phyloP scores from a whole-genome alignment of 768 basidiomycete genomes.

The Lactarius indigo region DNA sequence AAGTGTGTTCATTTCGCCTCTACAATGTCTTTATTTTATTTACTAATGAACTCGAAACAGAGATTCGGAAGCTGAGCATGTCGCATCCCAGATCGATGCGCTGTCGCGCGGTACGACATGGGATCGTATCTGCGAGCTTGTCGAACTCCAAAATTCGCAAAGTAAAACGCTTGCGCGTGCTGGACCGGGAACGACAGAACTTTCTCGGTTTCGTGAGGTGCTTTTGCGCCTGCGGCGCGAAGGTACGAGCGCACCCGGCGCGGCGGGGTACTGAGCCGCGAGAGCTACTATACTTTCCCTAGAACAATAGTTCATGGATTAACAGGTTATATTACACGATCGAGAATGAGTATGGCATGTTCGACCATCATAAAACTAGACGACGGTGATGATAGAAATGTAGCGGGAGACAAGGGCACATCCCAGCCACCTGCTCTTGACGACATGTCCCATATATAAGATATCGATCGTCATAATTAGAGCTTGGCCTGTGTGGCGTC shows the following conservation, averaged over 20 bases:
- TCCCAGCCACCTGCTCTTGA: neutral
- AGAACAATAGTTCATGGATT: slow-evolving; percentile 3
- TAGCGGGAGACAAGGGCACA: neutral
- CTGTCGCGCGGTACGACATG: slow-evolving; percentile 91
- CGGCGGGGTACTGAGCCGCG: slow-evolving; percentile 70
- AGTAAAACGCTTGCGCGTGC: slow-evolving; percentile 92
- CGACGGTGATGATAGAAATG: neutral
- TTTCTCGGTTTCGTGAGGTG: slow-evolving; percentile 89
- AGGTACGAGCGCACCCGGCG: slow-evolving; percentile 88
- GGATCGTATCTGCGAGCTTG: slow-evolving; percentile 83
- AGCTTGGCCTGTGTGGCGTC: slow-evolving; percentile 17
- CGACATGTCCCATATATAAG: neutral
- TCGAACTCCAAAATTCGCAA: slow-evolving; percentile 94
- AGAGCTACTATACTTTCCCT: neutral
- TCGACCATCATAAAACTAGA: neutral
- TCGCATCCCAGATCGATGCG: slow-evolving; percentile 65
- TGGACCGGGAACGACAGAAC: slow-evolving; percentile 84
- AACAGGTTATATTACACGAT: neutral
- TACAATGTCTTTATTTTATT: neutral
- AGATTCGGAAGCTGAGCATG: slow-evolving; percentile 81
- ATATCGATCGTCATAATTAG: neutral
- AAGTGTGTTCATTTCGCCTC: slow-evolving; percentile 60
- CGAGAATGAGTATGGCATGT: neutral
- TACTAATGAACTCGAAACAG: slow-evolving; percentile 39
- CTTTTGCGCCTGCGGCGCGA: slow-evolving; percentile 85